Conservation (phyloP, 2,329 filamentous ascomycete genomes). For the Aspergillus japonicus region DNA sequence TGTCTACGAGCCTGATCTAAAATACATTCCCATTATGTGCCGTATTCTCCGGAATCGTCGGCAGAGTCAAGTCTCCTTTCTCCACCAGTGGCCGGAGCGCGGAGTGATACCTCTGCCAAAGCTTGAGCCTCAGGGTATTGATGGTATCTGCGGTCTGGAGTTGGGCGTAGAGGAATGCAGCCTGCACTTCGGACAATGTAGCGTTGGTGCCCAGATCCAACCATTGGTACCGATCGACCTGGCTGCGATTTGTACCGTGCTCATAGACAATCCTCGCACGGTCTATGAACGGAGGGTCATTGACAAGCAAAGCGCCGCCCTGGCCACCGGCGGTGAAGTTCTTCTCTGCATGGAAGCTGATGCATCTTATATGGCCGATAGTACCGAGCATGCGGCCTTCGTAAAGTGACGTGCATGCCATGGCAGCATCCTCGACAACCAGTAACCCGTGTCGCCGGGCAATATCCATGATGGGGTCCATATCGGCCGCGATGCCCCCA, state of each 20-base stretch:
- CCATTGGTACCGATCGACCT: conserved; percentile 15
- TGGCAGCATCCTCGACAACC: conserved; percentile 18
- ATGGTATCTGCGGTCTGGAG: conserved; percentile 12
- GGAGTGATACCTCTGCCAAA: conserved; percentile 11
- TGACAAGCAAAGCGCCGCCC: conserved; percentile 17
- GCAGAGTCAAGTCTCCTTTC: background rate
- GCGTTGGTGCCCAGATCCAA: conserved; percentile 11
- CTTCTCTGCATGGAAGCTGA: conserved; percentile 21
- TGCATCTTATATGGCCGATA: conserved; percentile 18
- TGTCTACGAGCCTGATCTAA: conserved; percentile 1
- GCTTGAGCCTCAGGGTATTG: background rate
- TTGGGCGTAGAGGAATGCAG: conserved; percentile 15
- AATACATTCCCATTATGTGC: conserved; percentile 9
- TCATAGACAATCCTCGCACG: conserved; percentile 12
- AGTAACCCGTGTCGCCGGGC: conserved; percentile 5
- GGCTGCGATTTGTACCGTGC: conserved; percentile 13
- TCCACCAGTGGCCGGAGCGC: background rate
- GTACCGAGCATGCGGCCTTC: conserved; percentile 13
- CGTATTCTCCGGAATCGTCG: background rate
- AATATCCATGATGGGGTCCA: conserved; percentile 15
- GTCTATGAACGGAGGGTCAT: conserved; percentile 8
- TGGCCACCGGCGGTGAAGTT: conserved; percentile 17
- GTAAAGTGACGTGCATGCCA: conserved; percentile 14
- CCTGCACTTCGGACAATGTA: conserved; percentile 13
- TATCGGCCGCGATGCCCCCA: conserved; percentile 14